A percentile compares a stretch with the other conserved stretches of the same genome.
Evolutionary conservation across 2,329 filamentous ascomycete species (phyloP).

Genomic region (Ilyonectria sp.): DNA sequence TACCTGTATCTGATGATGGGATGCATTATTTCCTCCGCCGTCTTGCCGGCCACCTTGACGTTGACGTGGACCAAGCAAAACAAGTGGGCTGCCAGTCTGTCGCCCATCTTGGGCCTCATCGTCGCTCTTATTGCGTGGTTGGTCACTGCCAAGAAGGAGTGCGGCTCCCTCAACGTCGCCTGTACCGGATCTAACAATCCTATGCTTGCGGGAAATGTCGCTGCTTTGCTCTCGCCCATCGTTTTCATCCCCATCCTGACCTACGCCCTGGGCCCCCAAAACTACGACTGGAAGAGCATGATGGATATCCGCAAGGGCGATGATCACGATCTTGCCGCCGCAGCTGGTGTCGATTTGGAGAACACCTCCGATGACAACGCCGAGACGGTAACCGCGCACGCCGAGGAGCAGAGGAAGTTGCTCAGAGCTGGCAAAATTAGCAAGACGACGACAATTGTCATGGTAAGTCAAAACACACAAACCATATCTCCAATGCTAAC

Average conservation of each 20-base stretch:
- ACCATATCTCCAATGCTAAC: not conserved
- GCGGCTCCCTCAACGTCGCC: conserved; percentile 77
- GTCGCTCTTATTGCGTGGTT: conserved; percentile 82
- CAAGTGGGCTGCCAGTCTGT: conserved; percentile 77
- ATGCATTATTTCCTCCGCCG: conserved; percentile 88
- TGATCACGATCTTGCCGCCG: conserved; percentile 77
- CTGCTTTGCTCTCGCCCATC: conserved; percentile 82
- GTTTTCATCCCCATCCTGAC: conserved; percentile 85
- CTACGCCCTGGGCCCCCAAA: conserved; percentile 69
- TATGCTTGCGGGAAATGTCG: conserved; percentile 90
- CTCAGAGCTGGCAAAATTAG: conserved; percentile 68
- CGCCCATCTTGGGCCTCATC: conserved; percentile 76
- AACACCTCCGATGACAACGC: conserved; percentile 19
- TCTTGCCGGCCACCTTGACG: conserved; percentile 85
- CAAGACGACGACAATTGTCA: conserved; percentile 50
- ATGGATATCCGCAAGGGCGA: conserved; percentile 82
- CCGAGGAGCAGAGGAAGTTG: conserved; percentile 59
- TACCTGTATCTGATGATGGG: conserved; percentile 94
- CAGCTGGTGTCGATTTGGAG: conserved; percentile 52
- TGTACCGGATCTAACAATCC: conserved; percentile 88
- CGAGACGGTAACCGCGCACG: conserved; percentile 55
- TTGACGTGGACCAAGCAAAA: conserved; percentile 87
- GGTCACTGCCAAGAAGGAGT: conserved; percentile 75
- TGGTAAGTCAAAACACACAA: conserved; percentile 26
- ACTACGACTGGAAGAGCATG: conserved; percentile 93